Base-by-base conservation (phyloP, 1,284 basidiomycete genomes). In the Malassezia cuniculi region DNA sequence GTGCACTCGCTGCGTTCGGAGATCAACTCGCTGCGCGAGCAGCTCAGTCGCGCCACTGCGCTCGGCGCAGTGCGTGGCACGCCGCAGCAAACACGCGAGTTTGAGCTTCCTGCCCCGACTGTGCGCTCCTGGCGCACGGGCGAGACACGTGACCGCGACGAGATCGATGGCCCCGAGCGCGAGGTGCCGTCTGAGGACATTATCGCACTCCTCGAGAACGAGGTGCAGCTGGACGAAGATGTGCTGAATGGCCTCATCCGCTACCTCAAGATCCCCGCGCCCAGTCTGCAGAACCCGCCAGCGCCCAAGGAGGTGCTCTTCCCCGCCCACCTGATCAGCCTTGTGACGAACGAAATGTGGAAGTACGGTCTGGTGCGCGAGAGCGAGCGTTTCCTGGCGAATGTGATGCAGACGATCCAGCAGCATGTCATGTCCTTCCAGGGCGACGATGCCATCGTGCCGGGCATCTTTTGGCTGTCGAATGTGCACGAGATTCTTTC, bases 271-370 rank as follows among this genome's bases (percentile, higher is more conserved):
- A 89, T 95, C 41, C 87, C 90, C 12, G 77, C 80, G 14, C 85
- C 93, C 1, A 87, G 81, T 59, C 73, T 85, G 39, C 83, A 82
- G 41, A 93, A 85, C 62, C 85, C 87, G 1, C 85, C 87, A 14
- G 80, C 81, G 20, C 81, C 89, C 48, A 97, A 95, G 71, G 93
- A 99, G 69, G 89, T 97, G 39, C 75, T 99, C 28, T 99, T 97
- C 81, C 93, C 93, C 4, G 90, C 93, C n/a, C 95, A 97, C 69
- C 77, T 99, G 45, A 97, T 97, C 70, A 86, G 83, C 59, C 73
- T 97, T 34, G 82, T 94, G 46, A 93, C 87, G 15, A 99, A 97
- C 69, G 93, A 97, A 71, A 97, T 97, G 90, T 99, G 93, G 93
- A 95, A 95, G 71, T 86, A 94, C 60, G 87, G 89, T 19, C 78